These are phyloP conservation scores for Fraxinus xanthoxyloides DNA, from an alignment of 305 asterid species.

Conservation along the genomic window DNA sequence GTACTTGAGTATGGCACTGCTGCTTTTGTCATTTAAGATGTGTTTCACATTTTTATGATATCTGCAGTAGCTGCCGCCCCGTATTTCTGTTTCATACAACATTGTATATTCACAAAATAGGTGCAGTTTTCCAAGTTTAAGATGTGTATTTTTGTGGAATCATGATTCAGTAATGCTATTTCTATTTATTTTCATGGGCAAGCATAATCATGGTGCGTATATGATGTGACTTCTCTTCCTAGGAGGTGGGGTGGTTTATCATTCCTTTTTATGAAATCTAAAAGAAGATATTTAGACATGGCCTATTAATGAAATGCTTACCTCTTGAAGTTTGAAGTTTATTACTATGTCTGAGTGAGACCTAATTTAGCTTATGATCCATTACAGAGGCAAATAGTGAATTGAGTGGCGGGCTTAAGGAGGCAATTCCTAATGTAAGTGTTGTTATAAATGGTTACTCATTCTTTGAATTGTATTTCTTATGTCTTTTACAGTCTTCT, in stretches of 20 bases:
- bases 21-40: conserved; percentile 12
- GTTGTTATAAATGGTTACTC: conserved; percentile 1
- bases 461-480: background rate
- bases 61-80: conserved; percentile 14
- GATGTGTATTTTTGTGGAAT: conserved; percentile 17
- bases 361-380: conserved; percentile 14
- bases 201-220: background rate
- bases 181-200: background rate
- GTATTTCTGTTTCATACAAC: conserved; percentile 10
- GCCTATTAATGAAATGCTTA: background rate
- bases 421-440: conserved; percentile 47
- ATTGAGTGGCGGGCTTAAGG: conserved; percentile 33
- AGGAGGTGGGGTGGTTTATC: background rate
- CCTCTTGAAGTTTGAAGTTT: background rate
- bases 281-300: background rate
- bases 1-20: background rate
- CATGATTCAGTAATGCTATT: background rate
- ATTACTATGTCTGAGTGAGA: background rate
- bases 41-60: background rate
- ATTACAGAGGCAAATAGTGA: conserved; percentile 48
- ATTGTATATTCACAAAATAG: background rate
- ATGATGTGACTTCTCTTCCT: background rate
- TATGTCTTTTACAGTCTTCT: background rate
- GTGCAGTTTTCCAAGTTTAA: background rate
- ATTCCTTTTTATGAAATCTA: background rate